These are phyloP conservation scores for Scheffersomyces parashehatae DNA, from an alignment of 1,139 yeast genomes.

Conservation along the genomic window DNA sequence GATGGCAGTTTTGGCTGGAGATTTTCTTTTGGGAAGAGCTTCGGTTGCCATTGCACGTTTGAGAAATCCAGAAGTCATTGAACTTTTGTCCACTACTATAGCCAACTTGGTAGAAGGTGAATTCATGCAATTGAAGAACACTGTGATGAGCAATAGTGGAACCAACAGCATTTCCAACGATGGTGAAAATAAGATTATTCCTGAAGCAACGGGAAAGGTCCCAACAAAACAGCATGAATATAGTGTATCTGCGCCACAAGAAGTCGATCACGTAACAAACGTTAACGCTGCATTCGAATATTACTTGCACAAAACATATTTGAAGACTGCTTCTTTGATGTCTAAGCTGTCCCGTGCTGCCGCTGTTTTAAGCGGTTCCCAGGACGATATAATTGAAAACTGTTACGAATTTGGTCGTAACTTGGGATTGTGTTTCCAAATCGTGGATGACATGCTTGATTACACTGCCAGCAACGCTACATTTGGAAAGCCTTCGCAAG, in stretches of 20 bases:
- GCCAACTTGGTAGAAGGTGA: slow-evolving; percentile 98
- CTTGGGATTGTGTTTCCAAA: slow-evolving; percentile 91
- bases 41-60: slow-evolving; percentile 93
- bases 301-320: slow-evolving; percentile 89
- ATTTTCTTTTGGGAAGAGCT: slow-evolving; percentile 90
- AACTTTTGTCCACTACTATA: slow-evolving; percentile 89
- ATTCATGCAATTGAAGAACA: slow-evolving; percentile 95
- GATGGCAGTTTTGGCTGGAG: slow-evolving; percentile 97
- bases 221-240: slow-evolving; percentile 63
- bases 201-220: slow-evolving; percentile 64
- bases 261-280: slow-evolving; percentile 64
- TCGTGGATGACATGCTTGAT: slow-evolving; percentile 95
- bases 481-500: slow-evolving; percentile 94
- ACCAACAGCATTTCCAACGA: slow-evolving; percentile 48
- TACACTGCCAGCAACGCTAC: slow-evolving; percentile 81
- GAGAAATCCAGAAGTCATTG: slow-evolving; percentile 96
- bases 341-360: slow-evolving; percentile 95
- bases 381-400: slow-evolving; percentile 70
- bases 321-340: slow-evolving; percentile 93
- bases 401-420: slow-evolving; percentile 92
- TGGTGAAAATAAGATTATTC: slow-evolving; percentile 51
- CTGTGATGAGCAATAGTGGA: slow-evolving; percentile 58
- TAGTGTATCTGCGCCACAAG: slow-evolving; percentile 42
- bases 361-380: slow-evolving; percentile 88
- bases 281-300: slow-evolving; percentile 90